A percentile compares a stretch with the other conserved stretches of the same genome.
Conservation (phyloP, 805 yeast genomes). For the Nakazawaea wickerhamii region DNA sequence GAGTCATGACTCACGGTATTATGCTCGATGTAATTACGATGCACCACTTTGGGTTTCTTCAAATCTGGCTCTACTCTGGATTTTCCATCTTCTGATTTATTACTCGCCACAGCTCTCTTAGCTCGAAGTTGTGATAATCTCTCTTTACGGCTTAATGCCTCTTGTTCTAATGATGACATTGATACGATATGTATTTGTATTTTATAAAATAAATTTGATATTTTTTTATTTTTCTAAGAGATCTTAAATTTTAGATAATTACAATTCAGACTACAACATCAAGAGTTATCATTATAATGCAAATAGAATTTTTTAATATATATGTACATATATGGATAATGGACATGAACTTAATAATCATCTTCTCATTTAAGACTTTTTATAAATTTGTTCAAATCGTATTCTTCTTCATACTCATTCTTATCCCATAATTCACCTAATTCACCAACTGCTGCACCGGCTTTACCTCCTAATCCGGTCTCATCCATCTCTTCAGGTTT, state of each 20-base stretch:
- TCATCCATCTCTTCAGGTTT: conserved; percentile 40
- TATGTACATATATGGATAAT: too few relatives aligned
- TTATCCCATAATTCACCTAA: conserved; percentile 95
- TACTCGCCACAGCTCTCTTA: conserved; percentile 14
- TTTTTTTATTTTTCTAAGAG: conserved; percentile 2
- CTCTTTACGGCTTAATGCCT: conserved; percentile 25
- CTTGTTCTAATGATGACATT: conserved; percentile 22
- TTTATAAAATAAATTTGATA: conserved; percentile 6
- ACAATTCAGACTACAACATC: too few relatives aligned
- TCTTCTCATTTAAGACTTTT: conserved; percentile 44
- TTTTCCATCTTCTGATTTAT: neutral
- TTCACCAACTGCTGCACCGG: conserved; percentile 82
- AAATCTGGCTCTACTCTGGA: neutral
- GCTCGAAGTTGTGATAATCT: conserved; percentile 22
- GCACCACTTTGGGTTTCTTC: conserved; percentile 11
- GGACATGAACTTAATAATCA: too few relatives aligned
- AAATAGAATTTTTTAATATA: neutral
- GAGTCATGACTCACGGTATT: too few relatives aligned
- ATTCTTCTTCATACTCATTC: conserved; percentile 93
- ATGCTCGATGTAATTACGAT: conserved; percentile 4
- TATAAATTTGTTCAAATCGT: conserved; percentile 88
- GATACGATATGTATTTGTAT: conserved; percentile 19
- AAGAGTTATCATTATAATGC: too few relatives aligned
- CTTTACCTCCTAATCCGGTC: conserved; percentile 78
- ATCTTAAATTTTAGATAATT: too few relatives aligned